Conservation (phyloP, 1,284 basidiomycete genomes). For the Porogramme epimiltina region DNA sequence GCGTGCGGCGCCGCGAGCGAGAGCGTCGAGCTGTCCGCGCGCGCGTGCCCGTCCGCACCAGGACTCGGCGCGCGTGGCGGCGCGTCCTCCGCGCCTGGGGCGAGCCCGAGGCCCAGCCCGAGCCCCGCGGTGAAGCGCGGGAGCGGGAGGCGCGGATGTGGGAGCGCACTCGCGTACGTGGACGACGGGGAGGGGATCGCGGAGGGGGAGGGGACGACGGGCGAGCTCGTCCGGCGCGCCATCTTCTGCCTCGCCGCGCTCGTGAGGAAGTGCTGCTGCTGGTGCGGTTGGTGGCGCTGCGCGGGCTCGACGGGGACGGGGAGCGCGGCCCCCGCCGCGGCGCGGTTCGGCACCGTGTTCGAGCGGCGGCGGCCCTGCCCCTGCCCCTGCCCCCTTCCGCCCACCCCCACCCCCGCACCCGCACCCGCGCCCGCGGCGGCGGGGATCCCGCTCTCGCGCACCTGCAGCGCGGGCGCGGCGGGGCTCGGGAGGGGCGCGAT, state of each 20-base stretch:
- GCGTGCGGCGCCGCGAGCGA: slow-evolving; percentile 28
- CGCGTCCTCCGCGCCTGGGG: background rate
- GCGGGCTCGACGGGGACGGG: no score
- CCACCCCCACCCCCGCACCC: background rate
- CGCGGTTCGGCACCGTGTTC: slow-evolving; percentile 29
- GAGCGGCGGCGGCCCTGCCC: slow-evolving; percentile 22
- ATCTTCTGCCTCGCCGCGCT: slow-evolving; percentile 19
- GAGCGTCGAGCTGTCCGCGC: slow-evolving; percentile 17
- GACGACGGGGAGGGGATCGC: background rate
- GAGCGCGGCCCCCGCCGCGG: background rate
- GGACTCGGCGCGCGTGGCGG: slow-evolving; percentile 9
- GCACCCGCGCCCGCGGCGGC: background rate
- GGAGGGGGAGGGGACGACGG: slow-evolving; percentile 23
- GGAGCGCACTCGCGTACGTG: background rate
- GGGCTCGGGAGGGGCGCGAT: slow-evolving; percentile 22
- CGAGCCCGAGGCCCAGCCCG: slow-evolving; percentile 5
- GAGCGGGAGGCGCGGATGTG: background rate
- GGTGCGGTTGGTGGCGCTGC: no score
- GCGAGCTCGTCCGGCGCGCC: slow-evolving; percentile 31
- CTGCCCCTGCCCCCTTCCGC: background rate
- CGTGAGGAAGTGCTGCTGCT: no score
- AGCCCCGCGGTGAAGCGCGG: background rate
- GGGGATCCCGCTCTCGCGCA: background rate
- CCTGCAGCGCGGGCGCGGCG: background rate
- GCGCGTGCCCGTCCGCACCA: slow-evolving; percentile 14